Conservation (phyloP, 192 early-diverging fungal species). For the Coemansia sp. region DNA sequence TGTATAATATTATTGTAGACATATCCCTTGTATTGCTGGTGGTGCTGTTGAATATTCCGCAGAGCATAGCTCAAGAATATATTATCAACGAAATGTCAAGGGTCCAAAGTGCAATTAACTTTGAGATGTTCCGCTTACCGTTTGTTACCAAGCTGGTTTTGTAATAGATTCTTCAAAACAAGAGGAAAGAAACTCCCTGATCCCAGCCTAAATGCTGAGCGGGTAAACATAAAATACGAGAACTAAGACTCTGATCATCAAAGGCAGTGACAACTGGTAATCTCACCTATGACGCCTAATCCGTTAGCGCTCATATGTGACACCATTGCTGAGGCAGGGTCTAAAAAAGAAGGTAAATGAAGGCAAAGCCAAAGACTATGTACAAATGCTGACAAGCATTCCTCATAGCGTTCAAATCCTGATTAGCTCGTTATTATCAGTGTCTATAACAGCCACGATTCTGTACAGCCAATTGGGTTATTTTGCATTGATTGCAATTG, state of each 20-base stretch:
- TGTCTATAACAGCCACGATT: neutral
- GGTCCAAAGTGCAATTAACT: constrained; percentile 11
- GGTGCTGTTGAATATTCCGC: neutral
- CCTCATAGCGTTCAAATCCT: neutral
- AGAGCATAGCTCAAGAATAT: neutral
- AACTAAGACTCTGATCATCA: too few relatives aligned
- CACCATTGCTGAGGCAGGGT: constrained; percentile 15
- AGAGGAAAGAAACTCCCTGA: too few relatives aligned
- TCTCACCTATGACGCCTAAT: too few relatives aligned
- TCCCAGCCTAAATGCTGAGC: too few relatives aligned
- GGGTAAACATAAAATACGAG: too few relatives aligned
- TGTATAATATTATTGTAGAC: constrained; percentile 21
- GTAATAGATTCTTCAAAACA: too few relatives aligned
- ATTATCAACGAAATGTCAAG: neutral
- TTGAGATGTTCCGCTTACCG: constrained; percentile 36
- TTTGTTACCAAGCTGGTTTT: too few relatives aligned
- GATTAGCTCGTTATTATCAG: neutral
- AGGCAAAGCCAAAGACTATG: neutral
- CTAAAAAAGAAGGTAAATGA: constrained; percentile 1
- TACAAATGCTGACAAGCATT: neutral
- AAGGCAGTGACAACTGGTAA: too few relatives aligned
- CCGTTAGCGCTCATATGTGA: too few relatives aligned
- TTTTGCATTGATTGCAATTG: constrained; percentile 24
- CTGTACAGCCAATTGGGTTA: constrained; percentile 27
- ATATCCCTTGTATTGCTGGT: neutral